A percentile compares a stretch with the other conserved stretches of the same genome.
These are phyloP conservation scores for Tanozyma kutaoensis DNA, from an alignment of 805 yeast genomes.

Conservation along the genomic window DNA sequence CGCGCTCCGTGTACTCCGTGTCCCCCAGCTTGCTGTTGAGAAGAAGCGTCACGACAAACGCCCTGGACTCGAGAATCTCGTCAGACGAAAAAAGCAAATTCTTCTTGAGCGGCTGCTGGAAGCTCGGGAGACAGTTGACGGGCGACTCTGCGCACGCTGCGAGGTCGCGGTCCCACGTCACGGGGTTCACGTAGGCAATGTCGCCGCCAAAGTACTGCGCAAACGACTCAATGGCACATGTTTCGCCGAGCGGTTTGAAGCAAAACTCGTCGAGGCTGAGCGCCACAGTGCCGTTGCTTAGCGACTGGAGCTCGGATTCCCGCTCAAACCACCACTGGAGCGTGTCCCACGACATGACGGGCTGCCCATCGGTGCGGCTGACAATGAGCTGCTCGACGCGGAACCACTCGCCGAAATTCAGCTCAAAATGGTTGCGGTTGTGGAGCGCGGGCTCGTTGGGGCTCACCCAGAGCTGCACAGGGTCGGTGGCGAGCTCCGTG, in stretches of 20 bases:
- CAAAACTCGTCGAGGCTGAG: slow-evolving; percentile 52
- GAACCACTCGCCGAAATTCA: slow-evolving; percentile 83
- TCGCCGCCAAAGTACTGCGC: slow-evolving; percentile 78
- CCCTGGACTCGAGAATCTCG: slow-evolving; percentile 46
- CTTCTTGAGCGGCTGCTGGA: slow-evolving; percentile 79
- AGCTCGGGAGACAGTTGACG: slow-evolving; percentile 78
- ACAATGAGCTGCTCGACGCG: slow-evolving; percentile 76
- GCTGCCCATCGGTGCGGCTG: slow-evolving; percentile 38
- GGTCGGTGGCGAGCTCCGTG: slow-evolving; percentile 59
- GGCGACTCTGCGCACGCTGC: slow-evolving; percentile 63
- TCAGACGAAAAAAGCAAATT: slow-evolving; percentile 46
- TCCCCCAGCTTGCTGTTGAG: slow-evolving; percentile 39
- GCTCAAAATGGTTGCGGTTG: slow-evolving; percentile 61
- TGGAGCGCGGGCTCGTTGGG: slow-evolving; percentile 55
- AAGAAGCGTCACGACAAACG: slow-evolving; percentile 67
- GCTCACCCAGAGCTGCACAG: slow-evolving; percentile 84
- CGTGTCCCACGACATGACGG: slow-evolving; percentile 52
- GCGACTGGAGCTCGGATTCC: slow-evolving; percentile 35
- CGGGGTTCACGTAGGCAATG: slow-evolving; percentile 31
- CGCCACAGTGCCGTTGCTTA: slow-evolving; percentile 7
- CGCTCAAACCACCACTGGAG: slow-evolving; percentile 84
- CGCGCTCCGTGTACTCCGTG: slow-evolving; percentile 19
- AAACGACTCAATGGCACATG: slow-evolving; percentile 77
- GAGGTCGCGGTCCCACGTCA: slow-evolving; percentile 41
- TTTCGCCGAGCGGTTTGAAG: slow-evolving; percentile 66